phyloP scores from a whole-genome alignment of 2,329 filamentous ascomycete genomes.

The Colletotrichum phormii region DNA sequence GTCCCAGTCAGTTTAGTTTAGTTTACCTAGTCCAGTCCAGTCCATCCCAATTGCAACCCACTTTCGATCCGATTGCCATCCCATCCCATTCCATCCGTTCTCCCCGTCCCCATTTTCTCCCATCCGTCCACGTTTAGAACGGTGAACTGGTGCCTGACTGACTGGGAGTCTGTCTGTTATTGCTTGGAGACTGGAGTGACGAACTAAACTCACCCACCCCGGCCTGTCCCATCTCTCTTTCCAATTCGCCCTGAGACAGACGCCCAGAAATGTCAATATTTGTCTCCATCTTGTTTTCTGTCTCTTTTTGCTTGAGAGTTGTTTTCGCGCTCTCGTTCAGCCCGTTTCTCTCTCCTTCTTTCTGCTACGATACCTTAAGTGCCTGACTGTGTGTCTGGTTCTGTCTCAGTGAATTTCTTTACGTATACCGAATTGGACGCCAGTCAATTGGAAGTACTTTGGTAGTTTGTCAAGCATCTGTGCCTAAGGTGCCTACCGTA shows the following conservation, averaged over 20 bases:
- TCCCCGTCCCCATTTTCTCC: background rate
- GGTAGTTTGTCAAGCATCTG: background rate
- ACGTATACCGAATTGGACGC: background rate
- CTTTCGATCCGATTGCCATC: conserved; percentile 17
- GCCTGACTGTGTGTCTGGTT: background rate
- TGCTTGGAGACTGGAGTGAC: too few relatives aligned
- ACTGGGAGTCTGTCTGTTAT: background rate
- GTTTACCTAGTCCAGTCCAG: background rate
- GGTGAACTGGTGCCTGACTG: background rate
- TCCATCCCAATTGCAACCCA: conserved; percentile 2
- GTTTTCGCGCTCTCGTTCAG: too few relatives aligned
- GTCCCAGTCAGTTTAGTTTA: background rate
- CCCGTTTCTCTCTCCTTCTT: background rate
- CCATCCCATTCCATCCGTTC: conserved; percentile 10
- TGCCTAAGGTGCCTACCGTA: background rate
- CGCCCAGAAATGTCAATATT: too few relatives aligned
- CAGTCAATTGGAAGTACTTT: background rate
- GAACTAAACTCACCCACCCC: background rate
- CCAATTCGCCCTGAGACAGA: background rate
- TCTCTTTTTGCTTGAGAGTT: too few relatives aligned
- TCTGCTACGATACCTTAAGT: background rate
- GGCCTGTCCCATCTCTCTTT: background rate
- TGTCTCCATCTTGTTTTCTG: too few relatives aligned
- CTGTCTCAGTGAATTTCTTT: background rate
- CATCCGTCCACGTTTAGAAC: background rate